Base-by-base conservation (phyloP, 371 early-diverging fungal genomes). In the Mucor circinelloides region DNA sequence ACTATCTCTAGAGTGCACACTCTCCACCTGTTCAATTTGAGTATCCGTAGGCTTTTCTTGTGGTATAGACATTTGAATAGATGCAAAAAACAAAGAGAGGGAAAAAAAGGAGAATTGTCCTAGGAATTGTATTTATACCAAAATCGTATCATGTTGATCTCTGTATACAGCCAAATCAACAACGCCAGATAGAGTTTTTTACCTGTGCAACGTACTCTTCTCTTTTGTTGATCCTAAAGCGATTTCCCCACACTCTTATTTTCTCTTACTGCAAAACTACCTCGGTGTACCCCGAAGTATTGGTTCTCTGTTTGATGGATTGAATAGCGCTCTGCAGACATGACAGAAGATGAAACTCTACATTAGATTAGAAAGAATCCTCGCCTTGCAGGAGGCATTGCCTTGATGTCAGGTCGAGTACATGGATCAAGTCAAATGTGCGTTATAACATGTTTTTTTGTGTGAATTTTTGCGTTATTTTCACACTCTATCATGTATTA, bases 11-110 rank as follows among this genome's bases (percentile, higher is more conserved):
- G 32, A 13, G 21, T 38, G 32, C 3, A 58, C 34, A 30, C 48
- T 57, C n/a, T 65, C 65, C 0, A 65, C 38, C 30, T 58, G 50
- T 58, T 65, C 58, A 25, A 65, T 58, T 30, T 65, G 21, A 21
- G 50, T 10, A n/a, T 44, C 44, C 4, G 44, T 44, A 44, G 44
- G 44, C 19, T 44, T 44, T 50, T 50, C 50, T 50, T 50, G 25
- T 8, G 50, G 7, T 50, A 23, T 50, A 8, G 50, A 25, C 50
- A 50, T 50, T 50, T 25, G 6, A 12, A 23, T 23, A 15, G n/a
- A n/a, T 6, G 8, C 9, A 48, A 23, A 48, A 48, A 48, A 50
- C n/a, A n/a, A n/a, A n/a, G n/a, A 12, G 25, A 25, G 12, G 12
- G n/a, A 21, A 25, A 50, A 23, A 50, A 48, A 9, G 50, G 25